A percentile compares a stretch with the other conserved stretches of the same genome.
These are phyloP conservation scores for Abrus pulchellus DNA, from an alignment of 306 rosid species.

Conservation along the genomic window DNA sequence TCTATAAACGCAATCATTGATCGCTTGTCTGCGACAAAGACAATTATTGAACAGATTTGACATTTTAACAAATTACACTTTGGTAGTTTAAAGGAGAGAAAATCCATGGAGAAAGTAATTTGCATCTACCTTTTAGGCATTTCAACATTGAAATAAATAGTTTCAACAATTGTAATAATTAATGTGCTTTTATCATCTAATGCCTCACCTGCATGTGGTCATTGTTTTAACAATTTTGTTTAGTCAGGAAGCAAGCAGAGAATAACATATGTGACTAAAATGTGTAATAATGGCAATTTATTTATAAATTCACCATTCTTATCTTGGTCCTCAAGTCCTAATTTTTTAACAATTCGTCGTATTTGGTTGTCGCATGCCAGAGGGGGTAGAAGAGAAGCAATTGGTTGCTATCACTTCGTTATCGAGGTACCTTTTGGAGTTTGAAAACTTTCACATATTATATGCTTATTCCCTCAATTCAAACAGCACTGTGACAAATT, in stretches of 20 bases:
- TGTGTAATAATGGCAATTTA: not conserved
- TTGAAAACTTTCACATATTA: not conserved
- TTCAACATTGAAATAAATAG: no score
- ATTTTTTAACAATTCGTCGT: not conserved
- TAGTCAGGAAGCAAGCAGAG: not conserved
- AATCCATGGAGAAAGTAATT: not conserved
- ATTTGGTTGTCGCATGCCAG: not conserved
- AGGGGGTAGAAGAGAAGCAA: not conserved
- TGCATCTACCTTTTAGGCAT: not conserved
- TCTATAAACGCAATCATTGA: not conserved
- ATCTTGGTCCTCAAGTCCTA: slow-evolving; percentile 14
- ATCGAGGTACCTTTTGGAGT: not conserved
- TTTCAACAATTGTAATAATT: no score
- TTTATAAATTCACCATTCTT: not conserved
- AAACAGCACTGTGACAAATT: not conserved
- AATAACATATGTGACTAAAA: slow-evolving; percentile 22
- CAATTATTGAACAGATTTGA: not conserved
- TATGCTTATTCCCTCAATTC: not conserved
- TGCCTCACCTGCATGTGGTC: no score
- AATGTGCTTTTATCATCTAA: no score
- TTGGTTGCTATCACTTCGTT: slow-evolving; percentile 39
- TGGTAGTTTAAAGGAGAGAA: not conserved
- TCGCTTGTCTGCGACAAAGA: not conserved
- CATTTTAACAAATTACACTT: slow-evolving; percentile 13
- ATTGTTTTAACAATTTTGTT: not conserved